Base-by-base conservation (phyloP, 805 yeast species). In the Starmerella scarabaei region DNA sequence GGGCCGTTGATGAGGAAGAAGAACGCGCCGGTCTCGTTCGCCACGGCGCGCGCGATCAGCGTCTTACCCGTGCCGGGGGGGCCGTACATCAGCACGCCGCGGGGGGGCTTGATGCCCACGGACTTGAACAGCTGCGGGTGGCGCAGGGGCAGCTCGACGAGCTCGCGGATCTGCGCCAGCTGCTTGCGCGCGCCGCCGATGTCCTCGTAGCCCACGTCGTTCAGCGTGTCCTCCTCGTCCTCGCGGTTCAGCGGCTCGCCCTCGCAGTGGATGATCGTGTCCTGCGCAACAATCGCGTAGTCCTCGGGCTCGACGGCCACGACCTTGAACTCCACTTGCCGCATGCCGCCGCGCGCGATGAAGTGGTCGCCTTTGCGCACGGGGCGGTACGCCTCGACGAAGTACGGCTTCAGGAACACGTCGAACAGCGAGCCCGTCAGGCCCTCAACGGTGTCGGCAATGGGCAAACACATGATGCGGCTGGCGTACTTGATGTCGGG, bases 31-130 rank as follows among this genome's bases (percentile, higher is more conserved):
- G 98, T 91, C 65, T 91, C 98, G 56, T 91, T 91, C 35, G 98
- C 98, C 38, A 91, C 98, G n/a, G 98, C 98, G 62, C 98, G 78
- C 2, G 98, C 98, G 94, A 91, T 85, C 53, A 91, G 71, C 24
- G 98, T 91, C 66, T 91, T 91, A 81, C 98, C 98, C 14, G 98
- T 91, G 75, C 98, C 98, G 26, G 98, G 98, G 36, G 98, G 98
- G 58, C 98, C 98, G 62, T 81, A 91, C 65, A 60, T 60, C 58
- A 91, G 73, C 46, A 91, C 85, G 69, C 98, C 98, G 63, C 84
- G 82, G 50, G 98, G 98, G 32, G 98, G 98, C 63, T 91, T 91
- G 61, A 91, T 91, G 73, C 98, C 98, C 57, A 91, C 88, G 29
- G 93, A 77, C 68, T 91, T 91, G 72, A 91, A 91, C 55, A 91